Conservation (phyloP, 768 basidiomycete species). For the Auriscalpium orientale region DNA sequence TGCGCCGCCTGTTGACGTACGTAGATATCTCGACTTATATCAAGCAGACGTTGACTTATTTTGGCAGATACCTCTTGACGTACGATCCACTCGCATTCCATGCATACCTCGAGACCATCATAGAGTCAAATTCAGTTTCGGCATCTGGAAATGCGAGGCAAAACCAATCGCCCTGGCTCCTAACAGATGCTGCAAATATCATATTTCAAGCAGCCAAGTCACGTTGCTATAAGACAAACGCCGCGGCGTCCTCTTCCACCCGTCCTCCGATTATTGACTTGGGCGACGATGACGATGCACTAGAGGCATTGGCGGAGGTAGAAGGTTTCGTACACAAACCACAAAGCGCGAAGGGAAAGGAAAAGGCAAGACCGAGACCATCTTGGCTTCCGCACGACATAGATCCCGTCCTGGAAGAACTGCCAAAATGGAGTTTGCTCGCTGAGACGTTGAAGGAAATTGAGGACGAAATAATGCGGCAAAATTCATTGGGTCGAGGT, state of each 20-base stretch:
- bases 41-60: background rate
- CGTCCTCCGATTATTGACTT: constrained; percentile 28
- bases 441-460: constrained; percentile 85
- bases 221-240: constrained; percentile 61
- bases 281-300: constrained; percentile 61
- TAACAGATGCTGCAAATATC: constrained; percentile 83
- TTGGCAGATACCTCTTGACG: constrained; percentile 70
- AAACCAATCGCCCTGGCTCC: constrained; percentile 82
- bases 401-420: constrained; percentile 85
- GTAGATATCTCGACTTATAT: constrained; percentile 19
- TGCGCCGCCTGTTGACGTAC: constrained; percentile 76
- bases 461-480: constrained; percentile 73
- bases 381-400: constrained; percentile 71
- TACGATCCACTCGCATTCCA: constrained; percentile 91
- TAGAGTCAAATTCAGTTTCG: constrained; percentile 50
- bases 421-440: constrained; percentile 88
- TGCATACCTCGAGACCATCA: constrained; percentile 82
- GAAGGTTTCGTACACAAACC: constrained; percentile 29
- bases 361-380: constrained; percentile 26
- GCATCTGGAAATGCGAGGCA: constrained; percentile 47
- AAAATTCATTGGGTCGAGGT: constrained; percentile 34
- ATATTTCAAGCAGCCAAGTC: constrained; percentile 77
- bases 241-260: constrained; percentile 17
- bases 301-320: constrained; percentile 63
- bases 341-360: constrained; percentile 2